Evolutionary conservation across 768 basidiomycete species (phyloP).

Genomic region (Clavaria fumosa): DNA sequence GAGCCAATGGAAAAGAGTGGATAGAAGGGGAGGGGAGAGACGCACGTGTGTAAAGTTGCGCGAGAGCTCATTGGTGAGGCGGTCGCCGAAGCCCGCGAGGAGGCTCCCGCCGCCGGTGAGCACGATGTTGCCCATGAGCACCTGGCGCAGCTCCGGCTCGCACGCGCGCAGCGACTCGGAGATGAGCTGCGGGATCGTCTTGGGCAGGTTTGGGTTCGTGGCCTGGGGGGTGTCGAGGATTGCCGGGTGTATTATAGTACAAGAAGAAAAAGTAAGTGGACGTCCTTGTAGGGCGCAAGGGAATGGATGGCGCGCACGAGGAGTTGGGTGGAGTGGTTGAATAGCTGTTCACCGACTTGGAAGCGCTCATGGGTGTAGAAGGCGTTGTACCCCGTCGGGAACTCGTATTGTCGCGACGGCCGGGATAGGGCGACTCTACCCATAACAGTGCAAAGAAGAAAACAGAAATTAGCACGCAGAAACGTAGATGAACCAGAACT

Average conservation of each 20-base stretch:
- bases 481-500: constrained; percentile 13
- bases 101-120: constrained; percentile 89
- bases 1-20: too few species aligned
- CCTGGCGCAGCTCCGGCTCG: constrained; percentile 84
- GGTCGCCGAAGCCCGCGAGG: constrained; percentile 73
- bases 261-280: too few species aligned
- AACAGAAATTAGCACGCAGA: not conserved
- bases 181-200: constrained; percentile 63
- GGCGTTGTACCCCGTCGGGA: constrained; percentile 83
- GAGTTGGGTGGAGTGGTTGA: constrained; percentile 50
- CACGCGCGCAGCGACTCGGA: constrained; percentile 65
- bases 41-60: constrained; percentile 69
- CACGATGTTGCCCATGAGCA: constrained; percentile 85
- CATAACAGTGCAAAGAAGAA: constrained; percentile 1
- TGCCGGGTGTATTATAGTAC: not conserved
- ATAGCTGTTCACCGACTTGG: constrained; percentile 78
- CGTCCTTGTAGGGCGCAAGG: too few species aligned
- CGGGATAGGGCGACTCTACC: constrained; percentile 43
- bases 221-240: constrained; percentile 17
- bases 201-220: constrained; percentile 53
- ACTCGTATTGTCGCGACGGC: constrained; percentile 68
- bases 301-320: constrained; percentile 23
- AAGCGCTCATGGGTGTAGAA: constrained; percentile 75
- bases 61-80: constrained; percentile 61
- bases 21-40: too few species aligned